Base-by-base conservation (phyloP, 2,329 filamentous ascomycete species). In the Alternaria conjuncta region DNA sequence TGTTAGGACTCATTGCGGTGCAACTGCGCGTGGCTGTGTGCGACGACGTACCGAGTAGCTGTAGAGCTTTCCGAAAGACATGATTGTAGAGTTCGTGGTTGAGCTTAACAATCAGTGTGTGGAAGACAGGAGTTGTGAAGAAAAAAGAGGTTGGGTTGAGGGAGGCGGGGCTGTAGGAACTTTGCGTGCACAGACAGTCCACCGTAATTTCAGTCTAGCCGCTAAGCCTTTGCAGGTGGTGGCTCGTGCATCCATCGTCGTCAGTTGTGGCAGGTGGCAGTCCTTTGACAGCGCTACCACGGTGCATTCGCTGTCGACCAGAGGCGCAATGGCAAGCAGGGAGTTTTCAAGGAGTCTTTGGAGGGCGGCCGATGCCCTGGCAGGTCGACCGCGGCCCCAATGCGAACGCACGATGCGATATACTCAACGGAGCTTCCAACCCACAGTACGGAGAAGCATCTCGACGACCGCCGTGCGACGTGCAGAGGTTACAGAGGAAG, bases 61-160 rank as follows among this genome's bases (percentile, higher is more conserved):
- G 89, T 96, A 98, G 80, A 99, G 89, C 88, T 97, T 99, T 86
- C 96, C 96, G 89, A 99, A 98, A 82, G 92, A 88, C 92, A 97
- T 96, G 83, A 88, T 93, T 86, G 82, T 79, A 68, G 65, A 68
- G 63, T 69, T 57, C 64, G 65, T 68, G 58, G 64, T 58, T 67
- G 67, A 67, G 69, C 62, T 68, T 67, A 58, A 73, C 75, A 79
- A 76, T 72, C 75, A 76, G 70, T 65, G 63, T 44, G 66, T 60
- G 64, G 67, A 69, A 61, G 64, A 41, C 59, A 67, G 69, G 63
- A 54, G 69, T 67, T 63, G 61, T 61, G 65, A 64, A 59, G 63
- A 69, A 65, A 73, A 77, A 73, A 61, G 54, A 69, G 73, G 67
- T 72, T 74, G 71, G 68, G 61, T 60, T 60, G 65, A 71, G 65